Evolutionary conservation across 495 filamentous ascomycete genomes (phyloP).

Genomic region (Hyaloscypha hepaticicola): DNA sequence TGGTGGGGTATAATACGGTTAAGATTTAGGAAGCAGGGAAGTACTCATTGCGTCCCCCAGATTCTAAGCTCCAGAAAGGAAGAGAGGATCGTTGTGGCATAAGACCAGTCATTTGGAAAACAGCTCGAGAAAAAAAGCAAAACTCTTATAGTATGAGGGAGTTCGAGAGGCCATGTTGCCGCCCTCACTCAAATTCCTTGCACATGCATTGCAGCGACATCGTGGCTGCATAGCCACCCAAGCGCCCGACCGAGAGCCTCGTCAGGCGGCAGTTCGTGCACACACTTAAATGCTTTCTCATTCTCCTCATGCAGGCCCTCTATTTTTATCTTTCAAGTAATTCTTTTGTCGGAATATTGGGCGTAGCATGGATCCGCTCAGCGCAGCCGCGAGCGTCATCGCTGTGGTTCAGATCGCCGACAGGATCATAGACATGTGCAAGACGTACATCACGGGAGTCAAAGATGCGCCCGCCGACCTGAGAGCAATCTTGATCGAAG

Average conservation of each 20-base stretch:
- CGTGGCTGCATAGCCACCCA: neutral
- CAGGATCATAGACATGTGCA: slow-evolving; percentile 30
- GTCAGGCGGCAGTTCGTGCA: neutral
- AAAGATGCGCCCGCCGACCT: slow-evolving; percentile 30
- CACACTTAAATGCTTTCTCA: neutral
- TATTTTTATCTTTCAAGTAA: neutral
- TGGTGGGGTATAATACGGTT: no score
- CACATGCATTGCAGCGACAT: neutral
- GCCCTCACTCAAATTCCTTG: neutral
- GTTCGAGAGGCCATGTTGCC: neutral
- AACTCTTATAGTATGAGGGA: no score
- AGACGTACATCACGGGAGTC: slow-evolving; percentile 29
- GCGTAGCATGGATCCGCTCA: neutral
- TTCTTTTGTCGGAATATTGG: neutral
- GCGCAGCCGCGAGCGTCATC: slow-evolving; percentile 23
- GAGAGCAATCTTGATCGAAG: slow-evolving; percentile 30
- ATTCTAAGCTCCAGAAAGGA: no score
- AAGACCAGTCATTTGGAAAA: no score
- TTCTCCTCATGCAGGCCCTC: neutral
- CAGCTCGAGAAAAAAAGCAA: no score
- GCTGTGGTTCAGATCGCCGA: slow-evolving; percentile 34
- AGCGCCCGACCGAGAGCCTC: neutral
- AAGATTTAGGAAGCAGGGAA: no score
- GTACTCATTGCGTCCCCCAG: no score
- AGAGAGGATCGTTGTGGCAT: no score